A percentile compares a stretch with the other conserved stretches of the same genome.
These are phyloP conservation scores for Globisporangium cederbergense DNA, from an alignment of 352 stramenopile species.

Conservation along the genomic window DNA sequence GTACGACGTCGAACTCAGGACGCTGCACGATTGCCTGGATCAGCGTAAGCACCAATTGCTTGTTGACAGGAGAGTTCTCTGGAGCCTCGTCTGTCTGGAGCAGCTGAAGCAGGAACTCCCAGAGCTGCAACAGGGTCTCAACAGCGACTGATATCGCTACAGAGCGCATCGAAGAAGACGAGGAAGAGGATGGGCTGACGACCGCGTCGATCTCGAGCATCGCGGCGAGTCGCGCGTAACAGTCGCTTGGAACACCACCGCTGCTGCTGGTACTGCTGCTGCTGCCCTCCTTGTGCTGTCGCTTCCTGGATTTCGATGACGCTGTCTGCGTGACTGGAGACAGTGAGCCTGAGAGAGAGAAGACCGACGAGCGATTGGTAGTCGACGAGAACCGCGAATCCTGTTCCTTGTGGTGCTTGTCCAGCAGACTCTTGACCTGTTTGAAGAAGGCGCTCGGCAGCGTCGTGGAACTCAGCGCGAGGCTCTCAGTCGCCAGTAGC, in stretches of 20 bases:
- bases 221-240: constrained; percentile 14
- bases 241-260: neutral
- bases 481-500: constrained; percentile 17
- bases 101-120: constrained; percentile 50
- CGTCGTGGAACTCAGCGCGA: constrained; percentile 1
- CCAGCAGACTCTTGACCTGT: constrained; percentile 17
- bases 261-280: constrained; percentile 17
- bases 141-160: constrained; percentile 14
- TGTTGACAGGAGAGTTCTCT: constrained; percentile 12
- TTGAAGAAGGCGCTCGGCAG: constrained; percentile 36
- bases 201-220: constrained; percentile 23
- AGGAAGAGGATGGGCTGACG: neutral
- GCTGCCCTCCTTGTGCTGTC: constrained; percentile 13
- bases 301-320: constrained; percentile 1
- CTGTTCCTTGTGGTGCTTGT: constrained; percentile 7
- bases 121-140: constrained; percentile 49
- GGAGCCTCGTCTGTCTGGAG: constrained; percentile 22
- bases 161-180: constrained; percentile 18
- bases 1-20: constrained; percentile 52
- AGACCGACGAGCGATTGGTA: constrained; percentile 4
- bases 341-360: constrained; percentile 6
- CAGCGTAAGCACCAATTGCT: constrained; percentile 29
- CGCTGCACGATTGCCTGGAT: constrained; percentile 40
- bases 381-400: constrained; percentile 14
- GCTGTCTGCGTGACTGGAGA: constrained; percentile 18